Evolutionary conservation across 192 early-diverging fungal genomes (phyloP).

Genomic region (Entomortierella chlamydospora): DNA sequence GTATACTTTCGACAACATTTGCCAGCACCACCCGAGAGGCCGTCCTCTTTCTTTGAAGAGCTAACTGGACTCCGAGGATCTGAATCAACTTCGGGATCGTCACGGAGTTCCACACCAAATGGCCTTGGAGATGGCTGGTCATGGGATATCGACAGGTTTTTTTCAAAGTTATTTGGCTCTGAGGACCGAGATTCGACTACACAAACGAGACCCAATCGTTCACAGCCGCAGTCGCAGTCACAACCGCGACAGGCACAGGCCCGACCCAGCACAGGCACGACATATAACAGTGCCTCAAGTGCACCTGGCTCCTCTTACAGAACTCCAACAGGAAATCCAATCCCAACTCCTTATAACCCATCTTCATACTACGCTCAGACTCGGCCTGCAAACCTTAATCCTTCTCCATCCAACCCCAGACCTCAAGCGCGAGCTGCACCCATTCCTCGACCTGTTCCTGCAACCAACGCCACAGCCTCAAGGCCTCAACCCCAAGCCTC

Average conservation of each 20-base stretch:
- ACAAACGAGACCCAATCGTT: slow-evolving; percentile 17
- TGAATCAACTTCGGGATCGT: slow-evolving; percentile 25
- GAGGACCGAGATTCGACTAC: slow-evolving; percentile 9
- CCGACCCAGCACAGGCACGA: not conserved
- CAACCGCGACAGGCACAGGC: slow-evolving; percentile 10
- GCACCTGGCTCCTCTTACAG: not conserved
- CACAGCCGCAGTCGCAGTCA: slow-evolving; percentile 27
- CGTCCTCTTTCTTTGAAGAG: slow-evolving; percentile 26
- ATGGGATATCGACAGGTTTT: slow-evolving; percentile 41
- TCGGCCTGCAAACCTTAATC: not conserved
- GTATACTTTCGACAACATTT: slow-evolving; percentile 32
- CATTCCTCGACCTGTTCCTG: not conserved
- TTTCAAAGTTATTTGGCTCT: slow-evolving; percentile 21
- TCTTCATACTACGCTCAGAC: not conserved
- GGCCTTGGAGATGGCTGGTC: slow-evolving; percentile 15
- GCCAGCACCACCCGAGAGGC: slow-evolving; percentile 22
- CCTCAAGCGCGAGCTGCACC: not conserved
- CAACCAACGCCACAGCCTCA: not conserved
- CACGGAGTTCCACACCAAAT: slow-evolving; percentile 21
- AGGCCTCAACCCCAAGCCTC: slow-evolving; percentile 4
- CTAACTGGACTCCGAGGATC: slow-evolving; percentile 27
- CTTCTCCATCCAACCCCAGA: no score
- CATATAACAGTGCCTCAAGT: not conserved
- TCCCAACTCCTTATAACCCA: not conserved
- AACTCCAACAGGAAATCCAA: not conserved